These are phyloP conservation scores for Hymenoscyphus repandus DNA, from an alignment of 2,329 filamentous ascomycete genomes.

Conservation along the genomic window DNA sequence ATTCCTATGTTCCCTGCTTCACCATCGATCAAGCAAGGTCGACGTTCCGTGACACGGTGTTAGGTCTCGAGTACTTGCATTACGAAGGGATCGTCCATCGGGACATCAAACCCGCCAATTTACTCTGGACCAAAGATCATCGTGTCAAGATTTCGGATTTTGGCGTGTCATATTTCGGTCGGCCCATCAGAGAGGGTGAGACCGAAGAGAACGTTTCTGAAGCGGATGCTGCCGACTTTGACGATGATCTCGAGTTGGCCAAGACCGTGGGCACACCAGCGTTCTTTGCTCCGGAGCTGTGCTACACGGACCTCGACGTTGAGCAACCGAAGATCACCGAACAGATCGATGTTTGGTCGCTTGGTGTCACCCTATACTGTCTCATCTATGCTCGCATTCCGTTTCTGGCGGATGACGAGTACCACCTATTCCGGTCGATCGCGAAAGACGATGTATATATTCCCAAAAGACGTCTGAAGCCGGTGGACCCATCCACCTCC, in stretches of 20 bases:
- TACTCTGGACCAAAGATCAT: conserved; percentile 79
- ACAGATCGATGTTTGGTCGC: conserved; percentile 94
- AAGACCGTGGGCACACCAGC: conserved; percentile 97
- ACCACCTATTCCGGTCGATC: conserved; percentile 85
- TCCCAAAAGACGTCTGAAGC: conserved; percentile 73
- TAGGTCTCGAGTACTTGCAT: conserved; percentile 90
- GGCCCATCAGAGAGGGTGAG: conserved; percentile 78
- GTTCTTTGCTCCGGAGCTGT: conserved; percentile 95
- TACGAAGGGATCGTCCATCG: conserved; percentile 81
- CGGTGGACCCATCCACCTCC: conserved; percentile 52
- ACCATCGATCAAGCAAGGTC: conserved; percentile 76
- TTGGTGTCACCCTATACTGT: conserved; percentile 94
- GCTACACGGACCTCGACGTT: conserved; percentile 71
- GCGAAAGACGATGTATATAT: conserved; percentile 91
- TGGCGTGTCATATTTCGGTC: conserved; percentile 93
- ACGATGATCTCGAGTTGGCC: conserved; percentile 91
- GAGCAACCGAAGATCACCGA: conserved; percentile 77
- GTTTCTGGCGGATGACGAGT: conserved; percentile 88
- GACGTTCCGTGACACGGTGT: conserved; percentile 85
- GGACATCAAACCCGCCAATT: conserved; percentile 84
- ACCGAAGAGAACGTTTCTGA: conserved; percentile 69
- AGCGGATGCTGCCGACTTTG: conserved; percentile 78
- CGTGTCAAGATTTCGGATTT: conserved; percentile 98
- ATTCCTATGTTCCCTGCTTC: conserved; percentile 89
- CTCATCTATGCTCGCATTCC: conserved; percentile 91